These are phyloP conservation scores for Mortierella antarctica DNA, from an alignment of 192 early-diverging fungal genomes.

Conservation along the genomic window DNA sequence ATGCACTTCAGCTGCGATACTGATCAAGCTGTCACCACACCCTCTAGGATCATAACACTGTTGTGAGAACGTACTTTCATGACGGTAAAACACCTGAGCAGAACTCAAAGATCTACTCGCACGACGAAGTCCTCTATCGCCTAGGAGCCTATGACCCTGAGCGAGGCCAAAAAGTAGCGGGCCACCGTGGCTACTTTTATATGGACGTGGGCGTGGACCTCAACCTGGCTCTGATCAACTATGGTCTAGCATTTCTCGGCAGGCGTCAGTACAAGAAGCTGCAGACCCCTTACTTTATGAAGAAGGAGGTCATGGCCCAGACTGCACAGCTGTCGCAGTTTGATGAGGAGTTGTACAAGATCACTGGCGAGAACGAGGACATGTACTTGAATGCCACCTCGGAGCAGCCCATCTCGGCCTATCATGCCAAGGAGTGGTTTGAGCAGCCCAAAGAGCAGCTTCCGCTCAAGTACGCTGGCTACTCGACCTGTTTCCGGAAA, in stretches of 20 bases:
- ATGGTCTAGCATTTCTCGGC: slow-evolving; percentile 92
- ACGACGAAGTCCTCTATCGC: slow-evolving; percentile 95
- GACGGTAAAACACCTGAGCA: slow-evolving; percentile 68
- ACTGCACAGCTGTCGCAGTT: slow-evolving; percentile 98
- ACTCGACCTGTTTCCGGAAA: slow-evolving; percentile 99
- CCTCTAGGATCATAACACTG: slow-evolving; percentile 72
- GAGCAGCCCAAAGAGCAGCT: slow-evolving; percentile 91
- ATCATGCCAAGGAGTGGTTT: slow-evolving; percentile 97
- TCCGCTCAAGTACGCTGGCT: slow-evolving; percentile 95
- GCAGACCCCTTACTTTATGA: slow-evolving; percentile 99
- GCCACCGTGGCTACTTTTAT: slow-evolving; percentile 99
- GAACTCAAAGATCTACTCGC: slow-evolving; percentile 74
- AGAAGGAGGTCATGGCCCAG: slow-evolving; percentile 95
- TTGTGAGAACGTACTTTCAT: slow-evolving; percentile 70
- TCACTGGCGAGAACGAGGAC: slow-evolving; percentile 82
- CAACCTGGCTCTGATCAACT: slow-evolving; percentile 96
- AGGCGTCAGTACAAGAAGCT: slow-evolving; percentile 89
- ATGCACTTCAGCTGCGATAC: slow-evolving; percentile 2
- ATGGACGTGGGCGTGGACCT: slow-evolving; percentile 95
- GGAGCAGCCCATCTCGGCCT: slow-evolving; percentile 98
- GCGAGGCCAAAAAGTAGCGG: slow-evolving; percentile 92
- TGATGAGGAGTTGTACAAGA: slow-evolving; percentile 98
- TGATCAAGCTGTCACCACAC: background rate
- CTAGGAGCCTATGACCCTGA: slow-evolving; percentile 90
- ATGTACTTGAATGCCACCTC: slow-evolving; percentile 99